Conservation (phyloP, 2,329 filamentous ascomycete genomes). For the Thelonectria blattea region DNA sequence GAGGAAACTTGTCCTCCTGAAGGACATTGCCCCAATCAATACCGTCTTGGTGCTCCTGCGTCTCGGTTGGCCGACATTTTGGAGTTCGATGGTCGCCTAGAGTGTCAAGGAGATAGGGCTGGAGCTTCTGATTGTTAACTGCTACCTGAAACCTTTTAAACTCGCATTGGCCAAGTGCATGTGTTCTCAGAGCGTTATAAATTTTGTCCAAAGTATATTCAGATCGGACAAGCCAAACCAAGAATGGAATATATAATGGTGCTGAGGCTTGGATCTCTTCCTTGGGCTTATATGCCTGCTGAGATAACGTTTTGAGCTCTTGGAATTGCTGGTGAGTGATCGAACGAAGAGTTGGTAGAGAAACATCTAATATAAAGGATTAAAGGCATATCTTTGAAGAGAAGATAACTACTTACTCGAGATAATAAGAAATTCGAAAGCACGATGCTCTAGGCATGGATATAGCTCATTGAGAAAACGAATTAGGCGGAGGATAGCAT, state of each 20-base stretch:
- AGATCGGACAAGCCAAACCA: slow-evolving; percentile 4
- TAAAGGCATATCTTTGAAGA: no score
- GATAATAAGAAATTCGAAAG: slow-evolving; percentile 8
- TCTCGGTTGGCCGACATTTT: no score
- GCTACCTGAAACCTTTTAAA: not conserved
- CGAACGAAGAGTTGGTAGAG: no score
- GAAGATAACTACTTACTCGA: not conserved
- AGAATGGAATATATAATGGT: slow-evolving; percentile 9
- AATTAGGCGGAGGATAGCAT: not conserved
- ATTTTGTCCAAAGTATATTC: not conserved
- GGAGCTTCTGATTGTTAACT: not conserved
- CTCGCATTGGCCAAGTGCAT: not conserved
- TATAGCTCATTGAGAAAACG: slow-evolving; percentile 1
- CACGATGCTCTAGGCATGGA: slow-evolving; percentile 1
- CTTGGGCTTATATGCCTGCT: not conserved
- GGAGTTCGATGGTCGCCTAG: not conserved
- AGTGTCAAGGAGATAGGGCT: not conserved
- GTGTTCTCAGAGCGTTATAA: not conserved
- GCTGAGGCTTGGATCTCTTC: slow-evolving; percentile 11
- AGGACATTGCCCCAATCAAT: not conserved
- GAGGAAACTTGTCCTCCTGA: not conserved
- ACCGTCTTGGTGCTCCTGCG: not conserved
- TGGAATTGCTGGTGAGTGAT: no score
- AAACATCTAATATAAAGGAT: not conserved
- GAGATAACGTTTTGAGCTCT: no score